Evolutionary conservation across 306 rosid genomes (phyloP).

Genomic region (Rosa persica): DNA sequence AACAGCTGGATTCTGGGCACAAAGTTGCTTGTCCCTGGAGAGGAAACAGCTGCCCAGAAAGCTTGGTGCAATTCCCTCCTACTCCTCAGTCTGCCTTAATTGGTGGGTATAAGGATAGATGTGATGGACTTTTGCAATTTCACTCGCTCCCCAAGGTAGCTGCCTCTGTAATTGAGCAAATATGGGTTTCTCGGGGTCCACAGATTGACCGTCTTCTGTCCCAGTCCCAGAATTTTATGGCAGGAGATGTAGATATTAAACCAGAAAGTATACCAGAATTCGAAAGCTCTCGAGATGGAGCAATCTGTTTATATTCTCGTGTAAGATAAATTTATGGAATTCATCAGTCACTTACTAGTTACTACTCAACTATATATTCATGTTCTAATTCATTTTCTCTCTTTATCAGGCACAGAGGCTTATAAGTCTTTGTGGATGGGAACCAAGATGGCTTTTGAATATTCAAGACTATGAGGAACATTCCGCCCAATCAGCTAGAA

Average conservation of each 20-base stretch:
- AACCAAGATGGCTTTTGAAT: constrained; percentile 91
- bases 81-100: constrained; percentile 84
- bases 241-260: constrained; percentile 65
- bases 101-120: constrained; percentile 95
- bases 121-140: constrained; percentile 94
- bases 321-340: constrained; percentile 46
- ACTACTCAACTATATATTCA: constrained; percentile 27
- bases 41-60: constrained; percentile 96
- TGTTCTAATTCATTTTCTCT: constrained; percentile 30
- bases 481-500: constrained; percentile 97
- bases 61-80: constrained; percentile 98
- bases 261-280: constrained; percentile 64
- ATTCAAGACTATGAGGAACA: constrained; percentile 97
- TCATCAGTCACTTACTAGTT: constrained; percentile 9
- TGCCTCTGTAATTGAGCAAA: constrained; percentile 75
- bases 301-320: constrained; percentile 60
- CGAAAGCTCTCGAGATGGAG: constrained; percentile 78
- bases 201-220: constrained; percentile 76
- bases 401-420: constrained; percentile 87
- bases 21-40: constrained; percentile 85
- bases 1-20: constrained; percentile 85
- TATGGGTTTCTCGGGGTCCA: constrained; percentile 66
- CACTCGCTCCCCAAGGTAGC: constrained; percentile 77
- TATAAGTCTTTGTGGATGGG: constrained; percentile 99
- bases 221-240: constrained; percentile 46